These are phyloP conservation scores for Aspergillus uvarum DNA, from an alignment of 2,329 filamentous ascomycete species.

Conservation along the genomic window DNA sequence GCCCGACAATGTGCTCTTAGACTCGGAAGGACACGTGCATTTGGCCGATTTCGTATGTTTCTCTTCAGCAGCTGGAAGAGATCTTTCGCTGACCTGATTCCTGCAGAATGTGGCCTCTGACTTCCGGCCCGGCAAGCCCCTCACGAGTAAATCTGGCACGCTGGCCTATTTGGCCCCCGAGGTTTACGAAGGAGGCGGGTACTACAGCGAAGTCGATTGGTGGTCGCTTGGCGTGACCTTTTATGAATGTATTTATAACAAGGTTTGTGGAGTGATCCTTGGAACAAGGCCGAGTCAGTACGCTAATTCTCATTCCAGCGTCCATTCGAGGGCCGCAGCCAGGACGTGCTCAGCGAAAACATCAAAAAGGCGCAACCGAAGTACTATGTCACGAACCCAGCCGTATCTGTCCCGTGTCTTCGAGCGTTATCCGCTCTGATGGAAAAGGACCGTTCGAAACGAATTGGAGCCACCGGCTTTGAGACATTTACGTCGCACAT, in stretches of 20 bases:
- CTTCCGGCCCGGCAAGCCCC: slow-evolving; percentile 73
- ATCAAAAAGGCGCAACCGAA: slow-evolving; percentile 80
- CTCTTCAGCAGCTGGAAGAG: neutral
- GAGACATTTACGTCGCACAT: slow-evolving; percentile 82
- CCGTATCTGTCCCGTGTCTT: slow-evolving; percentile 82
- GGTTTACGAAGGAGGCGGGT: slow-evolving; percentile 87
- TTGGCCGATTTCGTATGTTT: slow-evolving; percentile 87
- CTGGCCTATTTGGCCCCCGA: slow-evolving; percentile 94
- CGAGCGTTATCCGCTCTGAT: slow-evolving; percentile 84
- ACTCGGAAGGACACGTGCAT: slow-evolving; percentile 90
- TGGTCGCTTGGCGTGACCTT: slow-evolving; percentile 98
- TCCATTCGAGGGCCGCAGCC: slow-evolving; percentile 87
- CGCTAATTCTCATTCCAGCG: slow-evolving; percentile 57
- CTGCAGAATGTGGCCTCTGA: slow-evolving; percentile 92
- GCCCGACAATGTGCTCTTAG: slow-evolving; percentile 85
- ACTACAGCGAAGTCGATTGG: slow-evolving; percentile 91
- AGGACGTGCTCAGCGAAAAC: slow-evolving; percentile 73
- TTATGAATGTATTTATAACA: slow-evolving; percentile 99
- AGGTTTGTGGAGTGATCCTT: slow-evolving; percentile 56
- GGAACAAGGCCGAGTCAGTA: neutral
- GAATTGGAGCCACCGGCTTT: slow-evolving; percentile 80
- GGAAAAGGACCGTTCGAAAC: slow-evolving; percentile 73
- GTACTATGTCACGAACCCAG: slow-evolving; percentile 88
- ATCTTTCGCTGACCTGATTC: slow-evolving; percentile 11
- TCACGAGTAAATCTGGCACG: slow-evolving; percentile 96